Base-by-base conservation (phyloP, 805 yeast species). In the Yarrowia hollandica region DNA sequence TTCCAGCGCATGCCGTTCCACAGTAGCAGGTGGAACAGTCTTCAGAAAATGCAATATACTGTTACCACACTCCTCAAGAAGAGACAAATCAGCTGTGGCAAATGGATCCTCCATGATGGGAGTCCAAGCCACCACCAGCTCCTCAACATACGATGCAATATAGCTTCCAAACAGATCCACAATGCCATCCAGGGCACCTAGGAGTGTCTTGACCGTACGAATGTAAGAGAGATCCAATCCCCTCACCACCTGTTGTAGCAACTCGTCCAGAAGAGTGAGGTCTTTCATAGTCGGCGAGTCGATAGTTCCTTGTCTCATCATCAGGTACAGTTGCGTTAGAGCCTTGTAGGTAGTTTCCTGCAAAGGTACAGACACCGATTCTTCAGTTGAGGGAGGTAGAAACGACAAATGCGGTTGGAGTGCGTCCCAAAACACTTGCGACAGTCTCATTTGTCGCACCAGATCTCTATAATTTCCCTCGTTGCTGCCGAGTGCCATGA, bases 341-440 rank as follows among this genome's bases (percentile, higher is more conserved):
- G 55, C 55, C 5, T 31, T 14, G n/a, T 48, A 48, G 8, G 55
- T 33, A 11, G 19, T 11, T 33, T 48, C 11, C n/a, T 31, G 38
- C 21, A 48, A 6, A 3, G 55, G 55, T 8, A 11, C 55, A 15
- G 55, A 38, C 14, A 48, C 28, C 5, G 10, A 10, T 30, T 48
- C 55, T 31, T 48, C 55, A 0, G 59, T 55, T 12, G 50, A 54
- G 0, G 75, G 75, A 0, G 76, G 75, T 9, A 73, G 60, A 22
- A 65, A 72, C 23, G 64, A 33, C 15, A 71, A 38, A 14, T 67
- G 60, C 4, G 72, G 70, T 16, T 48, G 60, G 4, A 71, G 60
- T 0, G 68, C 63, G 4, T 64, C 65, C 64, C 67, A 65, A 33
- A 73, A 67, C 3, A 71, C 65, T 1, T 64, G 64, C 14, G 41